Evolutionary conservation across 352 stramenopile species (phyloP).

Genomic region (Phytophthora rubi): DNA sequence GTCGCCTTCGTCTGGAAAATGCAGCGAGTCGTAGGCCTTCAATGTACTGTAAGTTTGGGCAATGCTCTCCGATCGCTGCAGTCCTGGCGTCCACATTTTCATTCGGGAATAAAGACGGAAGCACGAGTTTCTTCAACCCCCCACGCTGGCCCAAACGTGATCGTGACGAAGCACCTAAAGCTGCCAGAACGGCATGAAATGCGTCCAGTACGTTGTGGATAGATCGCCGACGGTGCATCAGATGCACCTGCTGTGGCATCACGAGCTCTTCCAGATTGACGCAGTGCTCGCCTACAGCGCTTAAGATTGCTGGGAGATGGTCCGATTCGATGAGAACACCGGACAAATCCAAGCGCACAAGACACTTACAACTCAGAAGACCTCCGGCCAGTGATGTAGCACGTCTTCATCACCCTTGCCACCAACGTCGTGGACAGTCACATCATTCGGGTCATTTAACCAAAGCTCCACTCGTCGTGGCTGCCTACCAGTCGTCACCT

Average conservation of each 20-base stretch:
- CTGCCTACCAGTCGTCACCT: background rate
- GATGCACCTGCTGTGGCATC: conserved; percentile 13
- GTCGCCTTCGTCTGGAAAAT: conserved; percentile 29
- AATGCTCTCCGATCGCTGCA: conserved; percentile 25
- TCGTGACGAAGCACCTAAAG: conserved; percentile 7
- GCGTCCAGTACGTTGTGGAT: conserved; percentile 10
- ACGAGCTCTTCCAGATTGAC: conserved; percentile 20
- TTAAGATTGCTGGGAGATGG: conserved; percentile 20
- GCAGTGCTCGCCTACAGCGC: conserved; percentile 8
- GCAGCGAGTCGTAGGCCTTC: conserved; percentile 38
- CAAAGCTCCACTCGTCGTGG: conserved; percentile 15
- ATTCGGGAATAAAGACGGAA: conserved; percentile 41
- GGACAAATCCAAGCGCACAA: conserved; percentile 21
- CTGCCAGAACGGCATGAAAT: conserved; percentile 16
- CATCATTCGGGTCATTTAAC: conserved; percentile 5
- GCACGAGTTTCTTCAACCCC: conserved; percentile 32
- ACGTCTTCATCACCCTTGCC: background rate
- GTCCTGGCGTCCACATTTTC: conserved; percentile 35
- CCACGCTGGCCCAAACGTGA: background rate
- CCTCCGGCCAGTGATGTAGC: conserved; percentile 1
- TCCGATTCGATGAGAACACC: conserved; percentile 18
- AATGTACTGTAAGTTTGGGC: conserved; percentile 26
- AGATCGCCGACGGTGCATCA: conserved; percentile 15
- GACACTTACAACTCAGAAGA: conserved; percentile 14
- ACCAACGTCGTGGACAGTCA: conserved; percentile 8